Percentiles rank a stretch among this genome's conserved stretches.
Evolutionary conservation across 2,329 filamentous ascomycete genomes (phyloP).

Genomic region (Alternaria sp.): DNA sequence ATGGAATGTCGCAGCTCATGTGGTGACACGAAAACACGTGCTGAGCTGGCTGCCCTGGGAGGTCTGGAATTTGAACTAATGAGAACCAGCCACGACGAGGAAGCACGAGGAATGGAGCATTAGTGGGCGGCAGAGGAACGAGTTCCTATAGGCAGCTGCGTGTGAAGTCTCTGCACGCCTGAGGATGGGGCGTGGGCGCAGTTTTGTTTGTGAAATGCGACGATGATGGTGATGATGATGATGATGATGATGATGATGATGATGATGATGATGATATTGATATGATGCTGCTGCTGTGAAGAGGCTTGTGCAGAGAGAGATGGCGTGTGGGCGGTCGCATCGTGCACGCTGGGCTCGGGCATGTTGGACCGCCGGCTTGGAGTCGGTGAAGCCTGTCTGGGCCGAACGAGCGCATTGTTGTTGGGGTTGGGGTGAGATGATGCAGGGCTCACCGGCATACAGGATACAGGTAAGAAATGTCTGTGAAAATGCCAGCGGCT

Average conservation of each 20-base stretch:
- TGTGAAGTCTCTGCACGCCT: constrained; percentile 25
- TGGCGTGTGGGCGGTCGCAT: background rate
- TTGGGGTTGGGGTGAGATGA: constrained; percentile 12
- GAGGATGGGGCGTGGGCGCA: constrained; percentile 33
- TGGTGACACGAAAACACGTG: constrained; percentile 37
- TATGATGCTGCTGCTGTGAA: background rate
- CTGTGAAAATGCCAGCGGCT: constrained; percentile 11
- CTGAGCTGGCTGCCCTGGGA: constrained; percentile 15
- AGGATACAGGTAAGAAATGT: constrained; percentile 11
- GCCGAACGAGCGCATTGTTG: constrained; percentile 6
- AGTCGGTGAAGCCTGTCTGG: constrained; percentile 36
- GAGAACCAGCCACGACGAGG: constrained; percentile 42
- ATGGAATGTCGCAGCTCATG: constrained; percentile 18
- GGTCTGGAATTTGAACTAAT: constrained; percentile 35
- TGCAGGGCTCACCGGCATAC: constrained; percentile 13
- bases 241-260: no score
- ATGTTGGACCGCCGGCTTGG: constrained; percentile 1
- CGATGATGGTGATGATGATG: constrained; percentile 14
- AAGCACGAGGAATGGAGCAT: constrained; percentile 25
- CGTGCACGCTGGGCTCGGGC: background rate
- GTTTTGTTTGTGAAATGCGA: constrained; percentile 20
- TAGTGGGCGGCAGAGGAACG: constrained; percentile 29
- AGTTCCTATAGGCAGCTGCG: constrained; percentile 35
- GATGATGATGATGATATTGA: no score
- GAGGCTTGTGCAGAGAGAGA: background rate